phyloP scores from a whole-genome alignment of 371 early-diverging fungal genomes.

The Cokeromyces recurvatus region DNA sequence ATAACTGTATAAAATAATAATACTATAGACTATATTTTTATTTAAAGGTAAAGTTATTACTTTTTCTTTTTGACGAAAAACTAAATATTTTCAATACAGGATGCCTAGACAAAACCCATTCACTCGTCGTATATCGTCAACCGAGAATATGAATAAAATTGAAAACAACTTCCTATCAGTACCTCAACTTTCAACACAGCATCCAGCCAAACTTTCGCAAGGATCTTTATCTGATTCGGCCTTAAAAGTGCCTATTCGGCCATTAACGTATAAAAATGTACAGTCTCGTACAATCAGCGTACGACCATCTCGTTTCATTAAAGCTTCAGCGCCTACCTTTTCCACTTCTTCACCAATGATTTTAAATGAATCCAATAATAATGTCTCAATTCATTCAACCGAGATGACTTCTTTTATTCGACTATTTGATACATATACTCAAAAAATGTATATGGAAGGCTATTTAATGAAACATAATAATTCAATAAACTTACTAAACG shows the following conservation, averaged over 20 bases:
- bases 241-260: slow-evolving; percentile 14
- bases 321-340: slow-evolving; percentile 16
- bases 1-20: too few species aligned
- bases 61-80: too few species aligned
- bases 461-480: slow-evolving; percentile 57
- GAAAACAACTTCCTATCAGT: slow-evolving; percentile 5
- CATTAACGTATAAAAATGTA: slow-evolving; percentile 10
- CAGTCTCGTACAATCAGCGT: slow-evolving; percentile 18
- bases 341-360: slow-evolving; percentile 9
- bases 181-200: slow-evolving; percentile 1
- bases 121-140: slow-evolving; percentile 25
- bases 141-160: slow-evolving; percentile 3
- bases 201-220: slow-evolving; percentile 20
- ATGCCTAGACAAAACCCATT: slow-evolving; percentile 29
- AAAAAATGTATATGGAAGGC: slow-evolving; percentile 69
- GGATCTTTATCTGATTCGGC: slow-evolving; percentile 22
- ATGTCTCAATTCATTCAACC: neutral
- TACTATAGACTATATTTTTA: too few species aligned
- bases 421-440: slow-evolving; percentile 50
- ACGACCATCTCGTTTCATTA: slow-evolving; percentile 22
- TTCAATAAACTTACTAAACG: too few species aligned
- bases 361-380: slow-evolving; percentile 3
- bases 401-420: slow-evolving; percentile 29
- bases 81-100: neutral
- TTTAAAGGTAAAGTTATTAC: too few species aligned